Base-by-base conservation (phyloP, 345 rosid genomes). In the Salix koriyanagi region DNA sequence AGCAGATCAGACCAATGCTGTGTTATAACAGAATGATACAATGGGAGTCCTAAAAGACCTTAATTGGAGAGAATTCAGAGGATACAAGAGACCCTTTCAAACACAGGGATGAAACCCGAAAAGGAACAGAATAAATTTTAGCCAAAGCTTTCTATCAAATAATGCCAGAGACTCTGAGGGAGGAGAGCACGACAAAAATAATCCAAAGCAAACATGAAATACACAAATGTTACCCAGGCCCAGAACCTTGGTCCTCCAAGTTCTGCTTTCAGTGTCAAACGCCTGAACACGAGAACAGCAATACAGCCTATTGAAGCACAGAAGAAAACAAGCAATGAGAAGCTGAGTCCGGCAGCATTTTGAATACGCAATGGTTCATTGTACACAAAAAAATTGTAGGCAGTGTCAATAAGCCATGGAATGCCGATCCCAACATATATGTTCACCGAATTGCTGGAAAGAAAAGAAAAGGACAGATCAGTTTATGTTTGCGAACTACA, bases 391-490 rank as follows among this genome's bases (percentile, higher is more conserved):
- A 83, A 88, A 82, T 92, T 95, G 94, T 95, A 95, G 13, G 84
- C 83, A 16, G 97, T 90, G 80, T 92, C 88, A 67, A 95, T 90
- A 87, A 95, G 88, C 99, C 99, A 95, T 3, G 99, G 99, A 26
- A 95, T 69, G 34, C 97, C 99, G 1, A 95, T 93, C 65, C 99
- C 99, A 50, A 95, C 88, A 28, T 95, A 93, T 67, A 92, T 95
- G 71, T 95, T 95, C 87, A 91, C 97, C 0, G 99, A 90, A 84
- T 95, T 95, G 88, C 99, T 95, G 85, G 73, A 76, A 80, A 74
- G 18, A 37, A 71, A 56, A 34, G 66, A 56, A 5, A 73, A 68
- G 28, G 16, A 37, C 65, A 21, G 23, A 61, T 69, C 41, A 74
- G 36, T 44, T 70, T 15, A 7, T 56, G 41, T 9, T 36, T 16